Evolutionary conservation across 2,329 filamentous ascomycete species (phyloP).

Genomic region (Acrodontium crateriforme): DNA sequence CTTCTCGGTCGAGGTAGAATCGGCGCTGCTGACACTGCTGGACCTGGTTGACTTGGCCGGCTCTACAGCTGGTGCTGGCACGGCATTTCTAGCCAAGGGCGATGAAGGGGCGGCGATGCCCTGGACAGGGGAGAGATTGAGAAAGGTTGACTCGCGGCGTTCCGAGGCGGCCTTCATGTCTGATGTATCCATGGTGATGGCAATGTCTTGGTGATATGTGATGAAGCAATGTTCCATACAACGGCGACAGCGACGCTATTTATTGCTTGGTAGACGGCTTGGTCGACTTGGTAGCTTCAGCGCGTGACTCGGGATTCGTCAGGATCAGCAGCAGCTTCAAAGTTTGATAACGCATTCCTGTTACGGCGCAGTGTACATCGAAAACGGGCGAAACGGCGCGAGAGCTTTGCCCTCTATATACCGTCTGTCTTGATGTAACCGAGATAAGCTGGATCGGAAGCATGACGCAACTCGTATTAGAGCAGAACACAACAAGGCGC

Average conservation of each 20-base stretch:
- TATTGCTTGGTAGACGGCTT: neutral
- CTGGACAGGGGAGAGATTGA: constrained; percentile 7
- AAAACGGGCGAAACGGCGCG: neutral
- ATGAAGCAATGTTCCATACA: neutral
- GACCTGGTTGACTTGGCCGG: constrained; percentile 23
- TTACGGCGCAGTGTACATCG: neutral
- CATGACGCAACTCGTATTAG: neutral
- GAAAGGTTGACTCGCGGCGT: constrained; percentile 4
- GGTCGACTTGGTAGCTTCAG: neutral
- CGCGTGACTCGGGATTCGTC: neutral
- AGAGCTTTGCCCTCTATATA: constrained; percentile 1
- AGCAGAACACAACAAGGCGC: neutral
- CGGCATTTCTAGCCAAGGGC: constrained; percentile 1
- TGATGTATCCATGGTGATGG: constrained; percentile 1
- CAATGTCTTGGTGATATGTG: neutral
- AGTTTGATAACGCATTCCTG: constrained; percentile 6
- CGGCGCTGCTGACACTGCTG: constrained; percentile 40
- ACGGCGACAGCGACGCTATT: neutral
- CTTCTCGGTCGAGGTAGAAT: constrained; percentile 21
- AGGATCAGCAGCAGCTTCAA: constrained; percentile 5
- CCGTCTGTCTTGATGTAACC: too few species aligned
- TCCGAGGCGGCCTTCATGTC: constrained; percentile 1
- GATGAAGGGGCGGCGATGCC: constrained; percentile 1
- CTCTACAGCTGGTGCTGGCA: constrained; percentile 1
- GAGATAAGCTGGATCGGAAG: too few species aligned